A percentile compares a stretch with the other conserved stretches of the same genome.
These are phyloP conservation scores for Globisporangium cylindrosporum DNA, from an alignment of 352 stramenopile genomes.

Conservation along the genomic window DNA sequence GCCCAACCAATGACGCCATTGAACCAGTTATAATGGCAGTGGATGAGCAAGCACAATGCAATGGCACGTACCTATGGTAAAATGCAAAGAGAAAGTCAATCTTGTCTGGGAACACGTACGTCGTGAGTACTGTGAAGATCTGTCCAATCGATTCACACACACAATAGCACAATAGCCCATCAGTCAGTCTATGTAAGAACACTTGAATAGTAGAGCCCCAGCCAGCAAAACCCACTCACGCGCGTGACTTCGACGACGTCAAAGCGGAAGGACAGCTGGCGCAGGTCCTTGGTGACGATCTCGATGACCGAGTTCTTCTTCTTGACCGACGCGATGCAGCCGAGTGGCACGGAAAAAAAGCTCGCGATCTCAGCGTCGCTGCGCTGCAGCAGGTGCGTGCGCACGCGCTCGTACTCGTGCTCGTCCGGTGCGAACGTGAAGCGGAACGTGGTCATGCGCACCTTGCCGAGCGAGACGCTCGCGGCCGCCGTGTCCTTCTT, in stretches of 20 bases:
- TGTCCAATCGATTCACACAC: conserved; percentile 12
- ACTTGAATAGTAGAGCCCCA: background rate
- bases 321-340: conserved; percentile 70
- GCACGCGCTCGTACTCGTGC: conserved; percentile 52
- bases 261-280: conserved; percentile 74
- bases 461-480: conserved; percentile 58
- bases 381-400: conserved; percentile 52
- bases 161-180: background rate
- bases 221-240: conserved; percentile 20
- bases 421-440: conserved; percentile 78
- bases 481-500: conserved; percentile 61
- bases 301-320: conserved; percentile 80
- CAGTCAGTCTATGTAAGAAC: background rate
- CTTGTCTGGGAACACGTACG: conserved; percentile 83
- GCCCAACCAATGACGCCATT: background rate
- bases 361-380: conserved; percentile 62
- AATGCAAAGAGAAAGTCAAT: conserved; percentile 85
- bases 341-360: conserved; percentile 75
- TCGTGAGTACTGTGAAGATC: conserved; percentile 76
- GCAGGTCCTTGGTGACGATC: conserved; percentile 77
- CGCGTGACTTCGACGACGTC: conserved; percentile 67
- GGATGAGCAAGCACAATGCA: background rate
- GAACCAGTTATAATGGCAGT: background rate
- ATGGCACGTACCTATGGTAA: conserved; percentile 54
- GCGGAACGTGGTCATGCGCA: conserved; percentile 85